A percentile compares a stretch with the other conserved stretches of the same genome.
phyloP scores from a whole-genome alignment of 306 rosid species.

The Acacia confusa region DNA sequence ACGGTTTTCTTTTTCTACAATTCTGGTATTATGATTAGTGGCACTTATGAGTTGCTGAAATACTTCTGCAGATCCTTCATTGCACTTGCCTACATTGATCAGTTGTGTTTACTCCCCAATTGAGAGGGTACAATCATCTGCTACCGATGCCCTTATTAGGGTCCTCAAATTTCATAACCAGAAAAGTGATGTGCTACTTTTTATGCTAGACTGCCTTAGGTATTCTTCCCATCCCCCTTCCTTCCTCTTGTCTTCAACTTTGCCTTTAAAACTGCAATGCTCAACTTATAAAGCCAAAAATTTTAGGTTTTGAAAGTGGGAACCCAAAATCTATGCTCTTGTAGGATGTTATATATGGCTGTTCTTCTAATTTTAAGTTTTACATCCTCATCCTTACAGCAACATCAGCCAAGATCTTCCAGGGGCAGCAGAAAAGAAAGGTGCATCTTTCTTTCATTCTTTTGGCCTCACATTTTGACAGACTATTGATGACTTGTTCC shows the following conservation, averaged over 20 bases:
- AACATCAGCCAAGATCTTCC: constrained; percentile 49
- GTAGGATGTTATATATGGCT: constrained; percentile 4
- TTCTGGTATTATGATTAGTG: not conserved
- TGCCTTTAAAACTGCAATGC: constrained; percentile 17
- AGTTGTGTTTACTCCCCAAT: constrained; percentile 55
- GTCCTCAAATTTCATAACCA: constrained; percentile 70
- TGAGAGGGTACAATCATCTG: constrained; percentile 58
- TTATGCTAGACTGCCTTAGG: constrained; percentile 86
- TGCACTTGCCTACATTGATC: constrained; percentile 66
- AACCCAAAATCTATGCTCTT: not conserved
- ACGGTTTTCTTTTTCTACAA: not conserved
- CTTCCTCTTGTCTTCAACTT: not conserved
- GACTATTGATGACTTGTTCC: constrained; percentile 20
- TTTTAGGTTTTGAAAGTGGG: constrained; percentile 26
- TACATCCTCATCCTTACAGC: constrained; percentile 51
- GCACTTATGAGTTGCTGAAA: constrained; percentile 27
- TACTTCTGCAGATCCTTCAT: constrained; percentile 70
- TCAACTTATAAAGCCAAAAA: constrained; percentile 13
- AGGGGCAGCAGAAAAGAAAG: constrained; percentile 42
- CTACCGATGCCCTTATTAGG: constrained; percentile 55
- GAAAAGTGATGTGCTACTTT: constrained; percentile 58
- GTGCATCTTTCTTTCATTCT: constrained; percentile 10
- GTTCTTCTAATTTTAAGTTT: constrained; percentile 25
- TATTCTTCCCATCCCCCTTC: constrained; percentile 20
- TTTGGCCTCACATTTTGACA: constrained; percentile 19